Evolutionary conservation across 2,329 filamentous ascomycete genomes (phyloP), one percentile per base, ranked within the genome.

Genomic region (Diatrype stigma): DNA sequence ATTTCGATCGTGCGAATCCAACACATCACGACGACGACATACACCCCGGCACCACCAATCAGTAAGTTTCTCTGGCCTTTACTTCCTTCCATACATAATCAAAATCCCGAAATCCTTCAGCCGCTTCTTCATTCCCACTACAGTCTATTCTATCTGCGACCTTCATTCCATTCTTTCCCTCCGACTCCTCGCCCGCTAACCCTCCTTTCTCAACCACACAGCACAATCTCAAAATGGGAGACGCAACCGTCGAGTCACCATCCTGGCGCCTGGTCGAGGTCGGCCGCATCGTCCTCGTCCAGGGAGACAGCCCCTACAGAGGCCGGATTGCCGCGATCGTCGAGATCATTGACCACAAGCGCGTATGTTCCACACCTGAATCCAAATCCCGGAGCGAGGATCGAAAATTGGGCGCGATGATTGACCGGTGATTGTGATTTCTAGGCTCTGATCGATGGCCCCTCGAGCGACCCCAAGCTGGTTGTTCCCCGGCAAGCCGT

Each of bases 271-370:
- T 91, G 78, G 92, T 99, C 75, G 92, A 99, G 87, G 90, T 96
- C 77, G 94, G 94, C 86, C 91, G 94, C 74, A 86, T 99, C 72
- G 87, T 96, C 74, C 85, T 96, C 75, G 86, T 97, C 80, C 87
- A 90, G 76, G 76, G 75, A 69, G 79, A 83, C 72, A 88, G 91
- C 71, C 85, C 86, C 67, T 89, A 79, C 80, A 79, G 81, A 66
- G 92, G 92, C 80, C 89, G 89, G 74, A 85, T 97, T 68, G 95
- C 92, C 70, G 81, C 86, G 69, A 93, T 99, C 71, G 91, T 96
- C 78, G 93, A 99, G 86, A 97, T 99, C 78, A 94, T 99, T 80
- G 94, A 99, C 81, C 93, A 99, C 88, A 96, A 96, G 86, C 91
- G 94, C 80, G 94, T 99, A 96, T 74, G 94, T 90, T 72, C 34